Evolutionary conservation across 352 stramenopile genomes (phyloP).

Genomic region (Globisporangium paroecandrum): DNA sequence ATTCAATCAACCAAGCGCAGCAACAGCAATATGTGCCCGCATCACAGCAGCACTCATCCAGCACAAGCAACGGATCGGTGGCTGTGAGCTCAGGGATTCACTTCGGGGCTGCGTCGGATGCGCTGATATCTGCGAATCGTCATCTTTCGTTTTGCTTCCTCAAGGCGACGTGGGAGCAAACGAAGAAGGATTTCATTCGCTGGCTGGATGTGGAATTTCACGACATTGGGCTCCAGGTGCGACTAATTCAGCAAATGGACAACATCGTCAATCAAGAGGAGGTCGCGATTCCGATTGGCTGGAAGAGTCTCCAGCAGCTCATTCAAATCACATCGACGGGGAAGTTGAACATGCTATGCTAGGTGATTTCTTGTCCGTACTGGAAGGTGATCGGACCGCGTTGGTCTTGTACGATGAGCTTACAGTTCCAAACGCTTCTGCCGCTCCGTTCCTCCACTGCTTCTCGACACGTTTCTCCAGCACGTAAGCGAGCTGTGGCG

Average conservation of each 20-base stretch:
- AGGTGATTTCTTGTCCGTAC: slow-evolving; percentile 3
- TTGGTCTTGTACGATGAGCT: slow-evolving; percentile 48
- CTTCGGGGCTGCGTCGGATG: slow-evolving; percentile 33
- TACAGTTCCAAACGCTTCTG: slow-evolving; percentile 34
- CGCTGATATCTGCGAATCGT: slow-evolving; percentile 24
- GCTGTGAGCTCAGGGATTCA: slow-evolving; percentile 21
- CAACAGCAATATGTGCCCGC: slow-evolving; percentile 28
- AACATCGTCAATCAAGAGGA: slow-evolving; percentile 13
- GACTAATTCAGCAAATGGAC: slow-evolving; percentile 50
- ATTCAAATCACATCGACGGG: slow-evolving; percentile 33
- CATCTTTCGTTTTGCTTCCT: slow-evolving; percentile 36
- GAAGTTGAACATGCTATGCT: background rate
- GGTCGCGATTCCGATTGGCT: slow-evolving; percentile 16
- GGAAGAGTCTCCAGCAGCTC: slow-evolving; percentile 38
- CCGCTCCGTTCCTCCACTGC: slow-evolving; percentile 35
- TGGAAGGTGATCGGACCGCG: slow-evolving; percentile 16
- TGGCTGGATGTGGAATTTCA: slow-evolving; percentile 33
- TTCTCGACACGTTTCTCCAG: slow-evolving; percentile 65
- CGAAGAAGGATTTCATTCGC: slow-evolving; percentile 40
- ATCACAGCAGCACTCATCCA: slow-evolving; percentile 3
- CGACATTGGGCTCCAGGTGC: slow-evolving; percentile 40
- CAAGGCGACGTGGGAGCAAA: slow-evolving; percentile 36
- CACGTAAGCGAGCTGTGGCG: slow-evolving; percentile 66
- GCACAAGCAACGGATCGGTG: background rate
- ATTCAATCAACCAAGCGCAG: slow-evolving; percentile 34